phyloP scores from a whole-genome alignment of 768 basidiomycete genomes.

The Multifurca ochricompacta region DNA sequence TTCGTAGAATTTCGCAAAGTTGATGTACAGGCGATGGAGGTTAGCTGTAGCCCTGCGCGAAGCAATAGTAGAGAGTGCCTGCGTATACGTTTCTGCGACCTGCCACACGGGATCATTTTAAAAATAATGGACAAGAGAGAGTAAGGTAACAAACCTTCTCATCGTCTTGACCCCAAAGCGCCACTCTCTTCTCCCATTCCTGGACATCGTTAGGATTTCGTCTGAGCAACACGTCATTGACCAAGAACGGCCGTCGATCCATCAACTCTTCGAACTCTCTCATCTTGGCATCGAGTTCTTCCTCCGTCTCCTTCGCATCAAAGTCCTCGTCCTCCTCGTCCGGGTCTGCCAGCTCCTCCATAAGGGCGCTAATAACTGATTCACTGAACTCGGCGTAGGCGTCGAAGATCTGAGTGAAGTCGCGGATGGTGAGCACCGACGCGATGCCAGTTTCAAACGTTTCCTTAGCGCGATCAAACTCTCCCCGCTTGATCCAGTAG shows the following conservation, averaged over 20 bases:
- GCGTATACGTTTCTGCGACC: conserved; percentile 91
- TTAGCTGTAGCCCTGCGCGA: conserved; percentile 89
- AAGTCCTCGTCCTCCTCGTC: conserved; percentile 76
- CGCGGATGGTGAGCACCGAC: conserved; percentile 83
- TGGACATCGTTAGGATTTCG: conserved; percentile 97
- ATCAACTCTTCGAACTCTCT: conserved; percentile 89
- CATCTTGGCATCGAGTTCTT: conserved; percentile 82
- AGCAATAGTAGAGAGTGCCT: conserved; percentile 79
- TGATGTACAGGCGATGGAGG: conserved; percentile 82
- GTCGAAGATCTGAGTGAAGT: conserved; percentile 98
- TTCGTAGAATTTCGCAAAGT: conserved; percentile 97
- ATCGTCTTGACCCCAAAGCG: conserved; percentile 88
- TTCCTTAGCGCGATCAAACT: conserved; percentile 83
- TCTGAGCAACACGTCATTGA: conserved; percentile 89
- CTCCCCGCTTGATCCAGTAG: conserved; percentile 96
- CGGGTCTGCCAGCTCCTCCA: conserved; percentile 73
- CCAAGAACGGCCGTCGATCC: conserved; percentile 90
- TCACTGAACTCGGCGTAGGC: conserved; percentile 93
- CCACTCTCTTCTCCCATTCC: conserved; percentile 98
- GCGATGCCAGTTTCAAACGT: conserved; percentile 86
- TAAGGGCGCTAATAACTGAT: conserved; percentile 79
- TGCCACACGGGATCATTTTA: conserved; percentile 26
- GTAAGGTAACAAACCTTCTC: conserved; percentile 56
- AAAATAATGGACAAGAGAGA: not conserved
- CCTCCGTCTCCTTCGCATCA: conserved; percentile 68